Evolutionary conservation across 148 eudicot species (phyloP).

Genomic region (Heliosperma pusillum): DNA sequence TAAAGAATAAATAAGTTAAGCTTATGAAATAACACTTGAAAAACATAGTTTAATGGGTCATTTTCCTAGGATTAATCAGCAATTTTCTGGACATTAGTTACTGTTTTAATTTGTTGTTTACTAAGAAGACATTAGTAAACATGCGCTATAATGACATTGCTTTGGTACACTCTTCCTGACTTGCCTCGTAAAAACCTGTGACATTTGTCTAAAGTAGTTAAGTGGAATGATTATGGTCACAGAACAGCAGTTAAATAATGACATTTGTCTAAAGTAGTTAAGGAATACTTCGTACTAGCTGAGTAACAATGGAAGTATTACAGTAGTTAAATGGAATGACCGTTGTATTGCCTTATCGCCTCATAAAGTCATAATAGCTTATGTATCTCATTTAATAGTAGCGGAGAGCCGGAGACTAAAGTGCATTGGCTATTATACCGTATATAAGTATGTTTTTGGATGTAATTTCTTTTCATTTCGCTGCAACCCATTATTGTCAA

Average conservation of each 20-base stretch:
- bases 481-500: too few species aligned
- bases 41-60: conserved; percentile 11
- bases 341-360: too few species aligned
- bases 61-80: conserved; percentile 15
- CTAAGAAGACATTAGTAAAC: conserved; percentile 25
- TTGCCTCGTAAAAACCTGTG: conserved; percentile 27
- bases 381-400: too few species aligned
- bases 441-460: too few species aligned
- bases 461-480: too few species aligned
- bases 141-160: conserved; percentile 29
- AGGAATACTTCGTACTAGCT: too few species aligned
- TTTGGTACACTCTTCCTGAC: conserved; percentile 13
- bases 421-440: too few species aligned
- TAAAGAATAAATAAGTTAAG: not conserved
- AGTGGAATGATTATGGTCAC: conserved; percentile 30
- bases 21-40: not conserved
- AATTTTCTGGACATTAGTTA: conserved; percentile 5
- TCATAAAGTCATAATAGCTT: too few species aligned
- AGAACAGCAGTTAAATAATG: conserved; percentile 22
- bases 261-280: conserved; percentile 24
- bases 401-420: too few species aligned
- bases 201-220: conserved; percentile 24
- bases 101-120: conserved; percentile 18
- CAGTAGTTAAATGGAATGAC: too few species aligned
- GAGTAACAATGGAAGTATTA: too few species aligned